Conservation (phyloP, 1,139 yeast species). For the Hansenula sp. region DNA sequence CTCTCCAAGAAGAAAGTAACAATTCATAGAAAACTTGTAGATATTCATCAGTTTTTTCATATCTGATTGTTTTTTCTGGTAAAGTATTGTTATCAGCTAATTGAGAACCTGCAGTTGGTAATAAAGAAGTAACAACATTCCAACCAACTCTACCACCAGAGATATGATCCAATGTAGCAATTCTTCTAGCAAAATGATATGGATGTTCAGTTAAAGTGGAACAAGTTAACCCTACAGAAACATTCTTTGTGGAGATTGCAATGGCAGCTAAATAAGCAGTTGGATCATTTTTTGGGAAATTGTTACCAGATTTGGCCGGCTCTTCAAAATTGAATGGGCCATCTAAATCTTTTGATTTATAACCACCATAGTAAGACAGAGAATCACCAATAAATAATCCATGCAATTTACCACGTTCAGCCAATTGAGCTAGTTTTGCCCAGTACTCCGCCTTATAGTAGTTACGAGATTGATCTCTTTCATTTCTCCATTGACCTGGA, state of each 20-base stretch:
- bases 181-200: constrained; percentile 38
- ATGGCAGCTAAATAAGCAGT: constrained; percentile 35
- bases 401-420: constrained; percentile 43
- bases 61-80: constrained; percentile 39
- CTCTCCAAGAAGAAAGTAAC: constrained; percentile 42
- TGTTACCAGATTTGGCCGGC: constrained; percentile 37
- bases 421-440: constrained; percentile 39
- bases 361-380: constrained; percentile 40
- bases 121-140: constrained; percentile 39
- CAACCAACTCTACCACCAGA: constrained; percentile 43
- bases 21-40: constrained; percentile 38
- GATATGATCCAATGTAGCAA: constrained; percentile 38
- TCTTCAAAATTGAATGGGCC: constrained; percentile 35
- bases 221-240: constrained; percentile 38
- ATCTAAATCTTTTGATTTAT: constrained; percentile 16
- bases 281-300: constrained; percentile 39
- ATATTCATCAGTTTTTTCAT: constrained; percentile 40
- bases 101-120: constrained; percentile 39
- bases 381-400: constrained; percentile 43
- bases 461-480: constrained; percentile 33
- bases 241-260: constrained; percentile 38
- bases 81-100: constrained; percentile 31
- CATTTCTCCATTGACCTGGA: constrained; percentile 41
- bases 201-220: constrained; percentile 42
- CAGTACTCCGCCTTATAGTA: constrained; percentile 41